These are phyloP conservation scores for Penicillium sp. DNA, from an alignment of 2,329 filamentous ascomycete species.

Conservation along the genomic window DNA sequence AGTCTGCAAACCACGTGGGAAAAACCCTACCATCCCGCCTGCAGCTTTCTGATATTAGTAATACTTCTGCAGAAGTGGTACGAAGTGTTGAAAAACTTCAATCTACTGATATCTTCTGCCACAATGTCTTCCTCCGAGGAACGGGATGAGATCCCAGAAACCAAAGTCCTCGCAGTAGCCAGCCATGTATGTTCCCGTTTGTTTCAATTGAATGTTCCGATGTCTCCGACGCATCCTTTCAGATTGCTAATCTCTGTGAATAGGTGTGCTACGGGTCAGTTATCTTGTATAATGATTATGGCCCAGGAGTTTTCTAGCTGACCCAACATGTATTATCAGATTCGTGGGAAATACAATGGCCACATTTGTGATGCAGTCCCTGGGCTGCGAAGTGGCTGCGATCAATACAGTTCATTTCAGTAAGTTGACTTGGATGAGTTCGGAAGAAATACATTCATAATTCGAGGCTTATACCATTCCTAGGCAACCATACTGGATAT, in stretches of 20 bases:
- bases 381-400: constrained; percentile 90
- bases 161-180: constrained; percentile 76
- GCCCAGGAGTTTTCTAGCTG: not conserved
- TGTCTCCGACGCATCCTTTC: constrained; percentile 8
- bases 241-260: constrained; percentile 15
- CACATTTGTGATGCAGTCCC: constrained; percentile 85
- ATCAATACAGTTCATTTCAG: constrained; percentile 98
- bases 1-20: not conserved
- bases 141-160: constrained; percentile 51
- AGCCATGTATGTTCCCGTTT: constrained; percentile 72
- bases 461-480: not conserved
- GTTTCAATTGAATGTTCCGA: constrained; percentile 12
- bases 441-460: not conserved
- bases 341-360: constrained; percentile 98
- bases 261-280: constrained; percentile 14
- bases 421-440: constrained; percentile 43
- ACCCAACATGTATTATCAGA: constrained; percentile 45
- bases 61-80: not conserved
- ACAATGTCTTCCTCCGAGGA: constrained; percentile 9
- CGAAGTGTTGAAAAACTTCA: not conserved
- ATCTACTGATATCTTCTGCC: not conserved
- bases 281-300: not conserved
- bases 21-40: not conserved
- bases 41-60: not conserved
- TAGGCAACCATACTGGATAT: constrained; percentile 95